Base-by-base conservation (phyloP, 306 rosid genomes). In the Gleditsia sinensis region DNA sequence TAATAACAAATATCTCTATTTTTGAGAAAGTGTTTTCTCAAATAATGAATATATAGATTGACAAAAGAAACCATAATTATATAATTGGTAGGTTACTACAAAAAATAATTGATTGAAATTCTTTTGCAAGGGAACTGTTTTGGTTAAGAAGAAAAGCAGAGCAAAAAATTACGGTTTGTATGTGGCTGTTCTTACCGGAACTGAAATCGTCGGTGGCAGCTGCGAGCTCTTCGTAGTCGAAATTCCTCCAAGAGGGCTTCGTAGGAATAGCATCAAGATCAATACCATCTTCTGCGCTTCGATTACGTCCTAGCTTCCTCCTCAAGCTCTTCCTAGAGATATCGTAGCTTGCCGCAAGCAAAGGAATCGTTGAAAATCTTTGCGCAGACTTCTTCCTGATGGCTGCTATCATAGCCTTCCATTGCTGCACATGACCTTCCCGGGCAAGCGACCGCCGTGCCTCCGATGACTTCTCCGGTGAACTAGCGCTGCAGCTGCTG, bases 201-300 rank as follows among this genome's bases (percentile, higher is more conserved):
- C 75, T 80, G 81, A 94, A 94, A 68, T 90, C 73, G 17, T 56
- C 36, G 4, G 99, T 94, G 43, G 99, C 97, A 20, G 86, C 83
- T 11, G 82, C 82, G 9, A 94, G 91, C 57, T 90, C 97, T 1
- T 80, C 81, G 37, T 75, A 85, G 40, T 82, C 96, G 56, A 87
- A 94, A 81, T 78, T 94, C 80, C 90, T 87, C 99, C 99, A 94
- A 3, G 97, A 84, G 3, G 95, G 92, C 48, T 92, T 94, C 0
- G 79, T 48, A 1, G 90, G 75, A 83, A 84, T 34, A 11, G n/a
- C 88, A 0, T 30, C 85, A 48, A 80, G 5, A 54, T 82, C 86
- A 8, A 83, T 74, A 1, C 51, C 20, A 0, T 87, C 93, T 57
- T 86, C 97, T 0, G 93, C 81, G 49, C 88, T 86, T 67, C 91